Evolutionary conservation across 2,329 filamentous ascomycete genomes (phyloP).

Genomic region (Chaetomium sp.): DNA sequence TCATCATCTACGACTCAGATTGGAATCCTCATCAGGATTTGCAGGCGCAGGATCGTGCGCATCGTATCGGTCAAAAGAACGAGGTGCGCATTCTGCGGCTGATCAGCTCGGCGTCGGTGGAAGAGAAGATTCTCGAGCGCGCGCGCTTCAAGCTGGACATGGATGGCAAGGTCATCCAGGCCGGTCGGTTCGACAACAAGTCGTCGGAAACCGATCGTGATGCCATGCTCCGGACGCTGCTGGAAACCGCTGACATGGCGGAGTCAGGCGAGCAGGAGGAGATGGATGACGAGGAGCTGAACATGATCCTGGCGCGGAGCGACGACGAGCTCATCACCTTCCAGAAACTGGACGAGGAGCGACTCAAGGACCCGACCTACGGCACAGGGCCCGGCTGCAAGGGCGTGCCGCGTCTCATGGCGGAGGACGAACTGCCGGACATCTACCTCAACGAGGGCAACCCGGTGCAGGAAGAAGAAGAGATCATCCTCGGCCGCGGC

Average conservation of each 20-base stretch:
- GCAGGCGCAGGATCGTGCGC: conserved; percentile 97
- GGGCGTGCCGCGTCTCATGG: conserved; percentile 71
- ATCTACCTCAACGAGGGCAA: conserved; percentile 88
- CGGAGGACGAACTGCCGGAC: conserved; percentile 82
- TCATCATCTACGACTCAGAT: conserved; percentile 99
- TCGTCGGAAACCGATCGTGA: conserved; percentile 98
- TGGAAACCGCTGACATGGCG: conserved; percentile 73
- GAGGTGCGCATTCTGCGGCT: conserved; percentile 94
- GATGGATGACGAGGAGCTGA: conserved; percentile 97
- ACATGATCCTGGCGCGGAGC: conserved; percentile 83
- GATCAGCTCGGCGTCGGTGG: conserved; percentile 93
- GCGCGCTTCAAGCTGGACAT: conserved; percentile 98
- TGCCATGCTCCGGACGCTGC: conserved; percentile 85
- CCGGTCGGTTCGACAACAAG: conserved; percentile 99
- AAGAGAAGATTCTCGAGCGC: conserved; percentile 96
- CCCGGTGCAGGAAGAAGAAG: conserved; percentile 73
- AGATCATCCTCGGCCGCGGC: conserved; percentile 72
- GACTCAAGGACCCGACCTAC: conserved; percentile 60
- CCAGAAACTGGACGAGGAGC: conserved; percentile 75
- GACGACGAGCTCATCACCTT: conserved; percentile 74
- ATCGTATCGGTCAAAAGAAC: conserved; percentile 99
- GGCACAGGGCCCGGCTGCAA: conserved; percentile 59
- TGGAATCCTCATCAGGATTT: conserved; percentile 99
- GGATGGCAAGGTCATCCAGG: conserved; percentile 99
- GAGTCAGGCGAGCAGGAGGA: conserved; percentile 76